These are phyloP conservation scores for Coprinopsis sp. DNA, from an alignment of 768 basidiomycete genomes.

Conservation along the genomic window DNA sequence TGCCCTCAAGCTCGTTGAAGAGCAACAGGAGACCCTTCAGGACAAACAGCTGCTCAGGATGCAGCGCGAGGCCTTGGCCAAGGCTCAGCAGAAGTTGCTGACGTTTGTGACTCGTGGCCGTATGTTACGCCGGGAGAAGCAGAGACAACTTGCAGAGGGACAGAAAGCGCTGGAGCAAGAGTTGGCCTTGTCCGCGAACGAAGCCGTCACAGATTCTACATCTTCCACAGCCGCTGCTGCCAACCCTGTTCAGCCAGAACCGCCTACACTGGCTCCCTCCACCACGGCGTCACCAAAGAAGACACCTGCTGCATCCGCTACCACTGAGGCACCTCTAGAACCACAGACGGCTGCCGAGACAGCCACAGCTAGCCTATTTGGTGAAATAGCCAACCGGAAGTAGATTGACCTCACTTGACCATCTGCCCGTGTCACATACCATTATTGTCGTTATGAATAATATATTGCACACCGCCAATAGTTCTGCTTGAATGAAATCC, in stretches of 20 bases:
- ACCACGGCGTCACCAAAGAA: too few species aligned
- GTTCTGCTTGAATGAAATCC: too few species aligned
- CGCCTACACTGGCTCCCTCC: background rate
- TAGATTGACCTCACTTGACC: background rate
- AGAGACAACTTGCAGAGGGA: background rate
- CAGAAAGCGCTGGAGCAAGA: conserved; percentile 4
- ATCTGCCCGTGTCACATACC: background rate
- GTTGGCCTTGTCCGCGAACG: background rate
- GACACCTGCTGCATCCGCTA: background rate
- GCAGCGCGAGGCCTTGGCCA: conserved; percentile 3
- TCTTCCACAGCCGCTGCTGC: background rate
- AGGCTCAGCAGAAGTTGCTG: conserved; percentile 2
- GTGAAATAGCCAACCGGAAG: conserved; percentile 3
- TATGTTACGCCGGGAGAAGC: background rate
- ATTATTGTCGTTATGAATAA: background rate
- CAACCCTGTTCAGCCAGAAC: background rate
- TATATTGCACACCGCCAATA: too few species aligned
- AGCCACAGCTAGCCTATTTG: conserved; percentile 22
- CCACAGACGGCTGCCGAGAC: conserved; percentile 14
- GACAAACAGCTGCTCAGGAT: conserved; percentile 13
- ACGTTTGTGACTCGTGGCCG: conserved; percentile 3
- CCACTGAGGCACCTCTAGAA: conserved; percentile 1
- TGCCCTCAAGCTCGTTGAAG: conserved; percentile 44
- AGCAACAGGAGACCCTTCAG: conserved; percentile 25
- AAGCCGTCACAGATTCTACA: background rate